A percentile compares a stretch with the other conserved stretches of the same genome.
Conservation (phyloP, 495 filamentous ascomycete species). For the Penicillium alfredii region DNA sequence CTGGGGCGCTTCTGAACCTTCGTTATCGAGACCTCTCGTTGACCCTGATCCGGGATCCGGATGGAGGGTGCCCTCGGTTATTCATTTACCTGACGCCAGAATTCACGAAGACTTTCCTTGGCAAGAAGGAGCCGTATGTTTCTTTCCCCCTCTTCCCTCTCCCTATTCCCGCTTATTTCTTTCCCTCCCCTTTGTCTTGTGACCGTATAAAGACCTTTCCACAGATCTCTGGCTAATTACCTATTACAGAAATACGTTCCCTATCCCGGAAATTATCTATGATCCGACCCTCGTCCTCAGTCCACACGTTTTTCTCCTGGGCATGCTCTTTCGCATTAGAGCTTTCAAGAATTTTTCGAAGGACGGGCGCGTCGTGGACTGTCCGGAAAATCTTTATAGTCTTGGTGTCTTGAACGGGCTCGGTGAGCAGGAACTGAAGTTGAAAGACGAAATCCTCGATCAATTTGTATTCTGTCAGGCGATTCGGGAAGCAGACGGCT, state of each 20-base stretch:
- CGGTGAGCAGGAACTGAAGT: constrained; percentile 23
- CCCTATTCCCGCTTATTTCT: constrained; percentile 5
- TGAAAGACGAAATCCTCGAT: constrained; percentile 25
- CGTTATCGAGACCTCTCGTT: constrained; percentile 20
- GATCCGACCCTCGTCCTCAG: constrained; percentile 24
- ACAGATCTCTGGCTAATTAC: constrained; percentile 1
- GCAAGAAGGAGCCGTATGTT: constrained; percentile 26
- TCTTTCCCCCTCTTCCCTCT: background rate
- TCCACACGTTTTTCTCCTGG: constrained; percentile 15
- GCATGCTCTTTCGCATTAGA: constrained; percentile 27
- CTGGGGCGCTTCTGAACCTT: constrained; percentile 27
- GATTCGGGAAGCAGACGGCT: constrained; percentile 10
- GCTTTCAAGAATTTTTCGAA: constrained; percentile 23
- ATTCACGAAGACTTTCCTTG: constrained; percentile 31
- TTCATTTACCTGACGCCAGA: constrained; percentile 29
- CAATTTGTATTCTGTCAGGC: constrained; percentile 16
- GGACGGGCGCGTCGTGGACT: constrained; percentile 15
- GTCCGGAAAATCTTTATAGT: constrained; percentile 25
- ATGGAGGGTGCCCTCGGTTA: constrained; percentile 20
- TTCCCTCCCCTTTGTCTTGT: constrained; percentile 1
- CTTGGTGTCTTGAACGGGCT: constrained; percentile 23
- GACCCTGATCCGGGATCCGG: constrained; percentile 28
- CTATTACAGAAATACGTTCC: constrained; percentile 25
- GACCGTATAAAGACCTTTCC: background rate
- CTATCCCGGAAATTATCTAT: constrained; percentile 28